Percentiles rank a stretch among this genome's conserved stretches.
These are phyloP conservation scores for Annulohypoxylon stygium DNA, from an alignment of 495 filamentous ascomycete species.

Conservation along the genomic window DNA sequence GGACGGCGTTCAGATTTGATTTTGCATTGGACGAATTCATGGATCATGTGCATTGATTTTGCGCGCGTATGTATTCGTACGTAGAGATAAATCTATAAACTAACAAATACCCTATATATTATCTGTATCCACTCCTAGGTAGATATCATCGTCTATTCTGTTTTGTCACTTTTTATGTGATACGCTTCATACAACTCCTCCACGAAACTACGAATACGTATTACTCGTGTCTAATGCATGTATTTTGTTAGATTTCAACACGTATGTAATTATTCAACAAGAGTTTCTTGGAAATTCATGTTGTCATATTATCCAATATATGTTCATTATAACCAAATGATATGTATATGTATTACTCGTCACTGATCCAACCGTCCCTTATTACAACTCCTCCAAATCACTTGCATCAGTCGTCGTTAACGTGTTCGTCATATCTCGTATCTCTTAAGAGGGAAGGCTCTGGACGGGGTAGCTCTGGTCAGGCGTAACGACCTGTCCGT, in stretches of 20 bases:
- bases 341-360: conserved; percentile 15
- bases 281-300: background rate
- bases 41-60: conserved; percentile 30
- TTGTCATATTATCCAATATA: background rate
- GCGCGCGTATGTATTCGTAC: conserved; percentile 1
- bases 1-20: conserved; percentile 35
- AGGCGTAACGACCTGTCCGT: conserved; percentile 62
- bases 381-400: background rate
- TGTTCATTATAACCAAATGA: background rate
- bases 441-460: conserved; percentile 46
- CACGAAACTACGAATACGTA: background rate
- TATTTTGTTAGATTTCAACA: background rate
- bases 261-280: background rate
- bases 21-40: conserved; percentile 27
- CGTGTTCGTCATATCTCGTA: background rate
- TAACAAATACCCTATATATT: conserved; percentile 8
- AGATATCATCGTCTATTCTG: no score
- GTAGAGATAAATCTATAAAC: conserved; percentile 11
- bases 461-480: conserved; percentile 68
- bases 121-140: background rate
- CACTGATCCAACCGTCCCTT: background rate
- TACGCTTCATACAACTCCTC: background rate
- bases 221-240: background rate
- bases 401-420: background rate
- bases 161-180: background rate